phyloP scores from a whole-genome alignment of 176 grass and related monocot species.

The Phoenix roebelenii region DNA sequence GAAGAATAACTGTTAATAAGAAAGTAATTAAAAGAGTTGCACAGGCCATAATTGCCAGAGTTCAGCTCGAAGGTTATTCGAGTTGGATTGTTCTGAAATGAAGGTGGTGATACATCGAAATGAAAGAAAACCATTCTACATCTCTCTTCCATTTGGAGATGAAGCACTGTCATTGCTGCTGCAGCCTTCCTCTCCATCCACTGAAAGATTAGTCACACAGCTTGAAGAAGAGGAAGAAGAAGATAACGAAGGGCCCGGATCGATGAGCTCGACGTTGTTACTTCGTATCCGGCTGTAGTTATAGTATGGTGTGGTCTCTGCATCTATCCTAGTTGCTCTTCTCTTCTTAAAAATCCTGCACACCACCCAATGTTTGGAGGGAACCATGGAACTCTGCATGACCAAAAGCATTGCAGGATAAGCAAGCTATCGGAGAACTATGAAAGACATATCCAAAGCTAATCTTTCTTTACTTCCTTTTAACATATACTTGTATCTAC shows the following conservation, averaged over 20 bases:
- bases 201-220: conserved; percentile 15
- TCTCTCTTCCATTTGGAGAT: background rate
- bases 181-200: conserved; percentile 2
- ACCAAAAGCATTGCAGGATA: background rate
- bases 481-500: background rate
- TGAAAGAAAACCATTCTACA: background rate
- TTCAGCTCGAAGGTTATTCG: no score
- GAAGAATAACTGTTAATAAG: no score
- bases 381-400: conserved; percentile 27
- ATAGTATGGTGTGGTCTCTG: background rate
- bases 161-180: conserved; percentile 1
- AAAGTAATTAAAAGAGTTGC: no score
- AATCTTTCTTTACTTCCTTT: background rate
- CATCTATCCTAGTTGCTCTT: conserved; percentile 7
- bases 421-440: background rate
- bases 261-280: background rate
- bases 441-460: background rate
- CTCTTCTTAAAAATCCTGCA: conserved; percentile 55
- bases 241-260: background rate
- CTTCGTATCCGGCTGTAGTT: background rate
- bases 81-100: no score
- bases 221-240: conserved; percentile 19
- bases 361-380: conserved; percentile 47
- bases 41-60: no score
- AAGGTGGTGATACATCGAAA: no score